These are phyloP conservation scores for Chenopodium formosanum DNA, from an alignment of 148 eudicot species.

Conservation along the genomic window DNA sequence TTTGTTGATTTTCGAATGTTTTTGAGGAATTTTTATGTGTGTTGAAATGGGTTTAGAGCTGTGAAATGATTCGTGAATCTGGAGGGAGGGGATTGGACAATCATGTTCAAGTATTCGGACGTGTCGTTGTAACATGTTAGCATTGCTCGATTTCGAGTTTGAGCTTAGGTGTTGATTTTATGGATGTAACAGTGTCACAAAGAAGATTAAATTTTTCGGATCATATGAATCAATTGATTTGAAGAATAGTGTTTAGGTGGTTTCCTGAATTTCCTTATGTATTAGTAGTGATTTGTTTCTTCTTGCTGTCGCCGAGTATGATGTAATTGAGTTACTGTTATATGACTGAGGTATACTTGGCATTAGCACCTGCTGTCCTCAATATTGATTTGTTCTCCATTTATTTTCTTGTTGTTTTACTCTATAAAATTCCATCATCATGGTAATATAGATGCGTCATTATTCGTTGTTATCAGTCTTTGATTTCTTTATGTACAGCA, in stretches of 20 bases:
- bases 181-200: not conserved
- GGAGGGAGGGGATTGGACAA: not conserved
- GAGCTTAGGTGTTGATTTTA: not conserved
- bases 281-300: not conserved
- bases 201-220: not conserved
- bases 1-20: not conserved
- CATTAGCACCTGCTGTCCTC: not conserved
- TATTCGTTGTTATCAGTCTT: not conserved
- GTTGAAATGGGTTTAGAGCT: not conserved
- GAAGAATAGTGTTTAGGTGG: not conserved
- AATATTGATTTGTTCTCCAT: not conserved
- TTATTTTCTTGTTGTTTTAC: not conserved
- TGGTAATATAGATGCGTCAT: not conserved
- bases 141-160: not conserved
- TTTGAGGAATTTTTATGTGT: not conserved
- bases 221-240: slow-evolving; percentile 3
- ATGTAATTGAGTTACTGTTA: not conserved
- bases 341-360: not conserved
- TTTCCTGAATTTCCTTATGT: not conserved
- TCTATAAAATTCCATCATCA: not conserved
- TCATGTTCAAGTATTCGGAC: not conserved
- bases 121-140: not conserved
- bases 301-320: not conserved
- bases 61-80: not conserved
- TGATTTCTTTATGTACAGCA: not conserved